Conservation (phyloP, 148 eudicot genomes). For the Spergularia bocconei region DNA sequence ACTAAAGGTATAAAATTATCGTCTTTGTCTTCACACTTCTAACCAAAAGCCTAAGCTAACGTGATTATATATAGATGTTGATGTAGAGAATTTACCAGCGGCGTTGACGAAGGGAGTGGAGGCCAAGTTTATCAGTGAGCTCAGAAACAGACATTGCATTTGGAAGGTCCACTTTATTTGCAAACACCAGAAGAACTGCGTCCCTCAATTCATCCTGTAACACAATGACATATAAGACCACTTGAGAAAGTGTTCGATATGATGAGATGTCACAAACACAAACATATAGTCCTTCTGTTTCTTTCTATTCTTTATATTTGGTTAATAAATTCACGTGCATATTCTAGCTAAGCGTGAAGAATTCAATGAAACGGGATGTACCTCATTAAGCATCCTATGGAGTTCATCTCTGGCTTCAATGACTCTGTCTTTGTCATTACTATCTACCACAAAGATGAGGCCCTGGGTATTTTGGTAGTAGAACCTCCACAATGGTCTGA, state of each 20-base stretch:
- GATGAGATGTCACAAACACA: no score
- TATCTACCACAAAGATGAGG: conserved; percentile 27
- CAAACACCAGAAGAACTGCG: conserved; percentile 45
- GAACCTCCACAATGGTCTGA: conserved; percentile 61
- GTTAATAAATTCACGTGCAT: no score
- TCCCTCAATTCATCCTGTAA: conserved; percentile 32
- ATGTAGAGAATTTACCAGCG: conserved; percentile 24
- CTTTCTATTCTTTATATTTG: no score
- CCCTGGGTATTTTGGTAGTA: conserved; percentile 30
- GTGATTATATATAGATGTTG: no score
- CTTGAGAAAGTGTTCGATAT: no score
- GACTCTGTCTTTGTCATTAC: conserved; percentile 25
- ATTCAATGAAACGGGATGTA: not conserved
- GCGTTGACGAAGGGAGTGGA: conserved; percentile 52
- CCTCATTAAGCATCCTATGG: conserved; percentile 31
- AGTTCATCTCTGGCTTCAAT: conserved; percentile 29
- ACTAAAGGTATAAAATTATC: no score
- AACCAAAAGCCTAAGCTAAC: no score
- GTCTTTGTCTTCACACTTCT: no score
- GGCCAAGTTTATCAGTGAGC: conserved; percentile 61
- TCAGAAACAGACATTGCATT: conserved; percentile 63
- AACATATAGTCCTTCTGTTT: no score
- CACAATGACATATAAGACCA: not conserved
- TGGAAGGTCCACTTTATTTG: conserved; percentile 74
- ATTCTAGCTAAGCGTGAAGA: no score